These are phyloP conservation scores for Forsythia suspensa DNA, from an alignment of 257 asterid genomes.

Conservation along the genomic window DNA sequence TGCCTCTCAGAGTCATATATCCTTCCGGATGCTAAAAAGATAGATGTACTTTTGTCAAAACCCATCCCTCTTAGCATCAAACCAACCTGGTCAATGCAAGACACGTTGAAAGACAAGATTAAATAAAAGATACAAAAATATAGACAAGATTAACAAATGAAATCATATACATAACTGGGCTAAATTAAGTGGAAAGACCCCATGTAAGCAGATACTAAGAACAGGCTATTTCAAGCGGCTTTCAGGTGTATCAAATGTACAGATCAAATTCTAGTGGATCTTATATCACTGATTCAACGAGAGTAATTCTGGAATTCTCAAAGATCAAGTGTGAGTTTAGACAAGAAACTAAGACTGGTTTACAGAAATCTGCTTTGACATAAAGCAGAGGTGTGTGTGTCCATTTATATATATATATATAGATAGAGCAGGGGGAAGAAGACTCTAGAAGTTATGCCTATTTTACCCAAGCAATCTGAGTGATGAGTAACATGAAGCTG, in stretches of 20 bases:
- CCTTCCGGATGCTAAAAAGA: constrained; percentile 93
- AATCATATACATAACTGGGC: neutral
- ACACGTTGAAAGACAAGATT: constrained; percentile 7
- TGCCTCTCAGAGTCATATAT: constrained; percentile 89
- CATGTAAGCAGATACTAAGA: neutral
- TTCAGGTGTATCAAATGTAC: neutral
- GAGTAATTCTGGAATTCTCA: neutral
- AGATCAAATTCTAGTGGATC: neutral
- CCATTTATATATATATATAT: too few relatives aligned
- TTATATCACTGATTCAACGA: neutral
- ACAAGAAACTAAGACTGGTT: neutral
- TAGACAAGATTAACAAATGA: neutral
- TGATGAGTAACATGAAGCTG: neutral
- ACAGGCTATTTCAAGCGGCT: neutral
- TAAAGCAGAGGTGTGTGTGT: neutral
- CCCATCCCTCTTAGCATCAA: constrained; percentile 99
- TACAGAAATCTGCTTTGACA: neutral
- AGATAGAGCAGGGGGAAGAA: neutral
- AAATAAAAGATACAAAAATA: constrained; percentile 5
- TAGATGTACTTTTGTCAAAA: constrained; percentile 73
- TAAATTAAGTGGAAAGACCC: neutral
- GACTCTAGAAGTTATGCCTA: neutral
- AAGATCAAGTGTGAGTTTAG: neutral
- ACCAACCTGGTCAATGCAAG: constrained; percentile 73
- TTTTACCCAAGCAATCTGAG: neutral